Percentiles rank a stretch among this genome's conserved stretches.
Evolutionary conservation across 2,329 filamentous ascomycete genomes (phyloP).

Genomic region (Colletotrichum sp.): DNA sequence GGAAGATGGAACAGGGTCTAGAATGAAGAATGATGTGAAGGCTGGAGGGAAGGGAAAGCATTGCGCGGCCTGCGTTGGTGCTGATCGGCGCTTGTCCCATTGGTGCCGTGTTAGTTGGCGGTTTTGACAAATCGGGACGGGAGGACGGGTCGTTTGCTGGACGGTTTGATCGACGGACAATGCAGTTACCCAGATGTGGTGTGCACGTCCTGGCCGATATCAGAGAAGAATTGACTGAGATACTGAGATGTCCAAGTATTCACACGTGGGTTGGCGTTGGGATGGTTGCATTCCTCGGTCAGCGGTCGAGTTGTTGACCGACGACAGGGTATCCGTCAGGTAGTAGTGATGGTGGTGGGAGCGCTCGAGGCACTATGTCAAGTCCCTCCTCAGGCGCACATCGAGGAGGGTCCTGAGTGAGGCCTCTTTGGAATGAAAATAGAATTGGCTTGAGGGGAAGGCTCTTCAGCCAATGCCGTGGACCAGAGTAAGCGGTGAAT

Average conservation of each 20-base stretch:
- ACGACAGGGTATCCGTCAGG: not conserved
- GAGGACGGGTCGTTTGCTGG: not conserved
- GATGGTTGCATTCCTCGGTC: slow-evolving; percentile 4
- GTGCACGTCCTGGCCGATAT: not conserved
- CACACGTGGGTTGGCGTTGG: not conserved
- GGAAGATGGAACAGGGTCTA: not conserved
- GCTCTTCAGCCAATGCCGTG: not conserved
- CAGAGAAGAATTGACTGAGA: not conserved
- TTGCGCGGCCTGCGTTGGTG: slow-evolving; percentile 17
- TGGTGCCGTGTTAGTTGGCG: slow-evolving; percentile 5
- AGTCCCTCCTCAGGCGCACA: not conserved
- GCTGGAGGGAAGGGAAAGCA: not conserved
- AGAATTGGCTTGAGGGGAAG: not conserved
- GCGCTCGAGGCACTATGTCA: not conserved
- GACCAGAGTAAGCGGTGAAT: not conserved
- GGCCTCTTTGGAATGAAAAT: not conserved
- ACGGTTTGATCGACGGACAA: slow-evolving; percentile 1
- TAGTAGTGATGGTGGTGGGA: not conserved
- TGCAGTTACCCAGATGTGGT: not conserved
- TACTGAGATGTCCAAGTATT: not conserved
- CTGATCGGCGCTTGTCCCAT: not conserved
- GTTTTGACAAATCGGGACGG: not conserved
- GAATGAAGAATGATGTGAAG: not conserved
- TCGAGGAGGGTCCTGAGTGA: not conserved
- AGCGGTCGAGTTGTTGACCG: not conserved